A percentile compares a stretch with the other conserved stretches of the same genome.
These are phyloP conservation scores for Sordaria brevicollis DNA, from an alignment of 495 filamentous ascomycete species.

Conservation along the genomic window DNA sequence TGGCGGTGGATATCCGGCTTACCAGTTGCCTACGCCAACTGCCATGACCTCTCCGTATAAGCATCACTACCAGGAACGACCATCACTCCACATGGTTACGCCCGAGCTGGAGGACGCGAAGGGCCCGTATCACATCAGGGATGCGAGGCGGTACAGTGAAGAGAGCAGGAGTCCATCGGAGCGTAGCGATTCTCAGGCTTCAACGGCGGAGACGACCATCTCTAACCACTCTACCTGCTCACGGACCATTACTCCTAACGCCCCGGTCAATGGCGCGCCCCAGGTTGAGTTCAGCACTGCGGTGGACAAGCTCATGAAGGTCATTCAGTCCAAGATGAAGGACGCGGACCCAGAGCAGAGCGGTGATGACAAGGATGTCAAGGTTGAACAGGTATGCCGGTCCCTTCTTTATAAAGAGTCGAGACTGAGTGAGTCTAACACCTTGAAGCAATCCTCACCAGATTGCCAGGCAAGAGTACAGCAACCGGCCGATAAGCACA, in stretches of 20 bases:
- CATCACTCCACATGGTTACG: conserved; percentile 11
- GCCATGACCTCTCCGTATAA: conserved; percentile 22
- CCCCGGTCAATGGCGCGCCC: conserved; percentile 10
- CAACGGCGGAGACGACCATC: neutral
- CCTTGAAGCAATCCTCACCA: neutral
- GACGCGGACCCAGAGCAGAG: neutral
- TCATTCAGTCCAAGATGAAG: conserved; percentile 62
- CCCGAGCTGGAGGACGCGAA: conserved; percentile 1
- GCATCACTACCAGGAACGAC: conserved; percentile 21
- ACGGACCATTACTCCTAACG: conserved; percentile 18
- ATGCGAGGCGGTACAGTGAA: conserved; percentile 6
- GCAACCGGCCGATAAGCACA: conserved; percentile 3
- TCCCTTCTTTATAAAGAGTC: neutral
- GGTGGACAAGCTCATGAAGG: conserved; percentile 85
- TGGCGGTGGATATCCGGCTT: conserved; percentile 20
- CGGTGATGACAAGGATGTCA: neutral
- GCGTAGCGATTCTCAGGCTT: conserved; percentile 28
- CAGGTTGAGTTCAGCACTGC: conserved; percentile 63
- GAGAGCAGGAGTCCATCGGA: conserved; percentile 24
- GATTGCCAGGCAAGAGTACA: neutral
- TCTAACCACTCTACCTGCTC: conserved; percentile 7
- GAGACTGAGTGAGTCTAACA: neutral
- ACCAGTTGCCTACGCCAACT: conserved; percentile 16
- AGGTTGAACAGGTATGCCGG: conserved; percentile 4
- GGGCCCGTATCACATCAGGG: conserved; percentile 3